Percentiles rank a stretch among this genome's conserved stretches.
phyloP scores from a whole-genome alignment of 352 stramenopile genomes.

The Thalassiosira mediterranea region DNA sequence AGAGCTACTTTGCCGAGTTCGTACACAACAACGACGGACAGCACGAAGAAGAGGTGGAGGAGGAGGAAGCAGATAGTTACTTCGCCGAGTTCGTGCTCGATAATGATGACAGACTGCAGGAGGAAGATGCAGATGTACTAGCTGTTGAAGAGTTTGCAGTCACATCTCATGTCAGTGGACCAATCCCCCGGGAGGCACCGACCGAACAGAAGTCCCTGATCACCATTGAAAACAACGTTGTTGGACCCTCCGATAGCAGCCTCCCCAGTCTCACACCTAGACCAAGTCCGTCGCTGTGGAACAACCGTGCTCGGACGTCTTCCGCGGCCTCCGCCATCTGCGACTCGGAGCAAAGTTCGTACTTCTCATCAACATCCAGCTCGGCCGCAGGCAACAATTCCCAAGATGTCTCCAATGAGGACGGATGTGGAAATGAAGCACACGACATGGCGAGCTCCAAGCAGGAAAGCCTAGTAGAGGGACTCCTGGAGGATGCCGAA shows the following conservation, averaged over 20 bases:
- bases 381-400: background rate
- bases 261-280: background rate
- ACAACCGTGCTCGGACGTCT: conserved; percentile 9
- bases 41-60: too few relatives aligned
- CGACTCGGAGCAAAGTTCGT: conserved; percentile 46
- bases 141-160: background rate
- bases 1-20: conserved; percentile 30
- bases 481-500: conserved; percentile 1
- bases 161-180: too few relatives aligned
- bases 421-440: background rate
- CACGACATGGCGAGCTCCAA: background rate
- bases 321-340: conserved; percentile 17
- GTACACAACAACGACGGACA: too few relatives aligned
- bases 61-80: conserved; percentile 13
- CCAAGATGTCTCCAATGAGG: background rate
- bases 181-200: too few relatives aligned
- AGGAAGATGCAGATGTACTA: background rate
- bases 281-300: background rate
- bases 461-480: background rate
- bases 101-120: background rate
- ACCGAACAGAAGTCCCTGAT: conserved; percentile 20
- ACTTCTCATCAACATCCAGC: conserved; percentile 32
- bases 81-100: background rate
- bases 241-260: background rate
- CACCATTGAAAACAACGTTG: conserved; percentile 20